Percentiles rank a stretch among this genome's conserved stretches.
These are phyloP conservation scores for Hanseniaspora jakobsenii DNA, from an alignment of 805 yeast genomes.

Conservation along the genomic window DNA sequence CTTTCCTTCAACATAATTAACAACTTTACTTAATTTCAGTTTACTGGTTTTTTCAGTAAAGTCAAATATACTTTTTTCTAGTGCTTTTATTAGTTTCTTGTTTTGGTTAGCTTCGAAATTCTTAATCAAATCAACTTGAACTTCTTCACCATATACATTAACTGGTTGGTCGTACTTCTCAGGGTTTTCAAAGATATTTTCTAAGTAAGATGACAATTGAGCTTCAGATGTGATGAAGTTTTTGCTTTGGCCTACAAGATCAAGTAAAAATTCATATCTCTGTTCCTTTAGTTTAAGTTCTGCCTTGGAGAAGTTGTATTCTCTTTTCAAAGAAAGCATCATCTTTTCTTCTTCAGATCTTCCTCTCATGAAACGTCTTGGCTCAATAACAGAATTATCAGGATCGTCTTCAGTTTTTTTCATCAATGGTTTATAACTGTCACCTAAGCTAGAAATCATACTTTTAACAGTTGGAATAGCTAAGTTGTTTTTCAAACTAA, in stretches of 20 bases:
- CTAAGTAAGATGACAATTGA: conserved; percentile 34
- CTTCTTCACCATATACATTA: conserved; percentile 4
- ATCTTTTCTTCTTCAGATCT: conserved; percentile 62
- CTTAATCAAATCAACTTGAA: background rate
- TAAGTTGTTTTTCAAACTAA: conserved; percentile 19
- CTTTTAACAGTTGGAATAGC: conserved; percentile 13
- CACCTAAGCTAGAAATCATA: background rate
- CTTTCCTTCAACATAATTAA: no score
- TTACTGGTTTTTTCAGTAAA: no score
- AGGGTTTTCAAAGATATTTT: conserved; percentile 20
- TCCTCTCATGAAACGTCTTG: conserved; percentile 48
- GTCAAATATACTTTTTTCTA: conserved; percentile 9
- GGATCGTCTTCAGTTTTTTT: no score
- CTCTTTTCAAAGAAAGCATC: conserved; percentile 45
- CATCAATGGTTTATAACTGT: background rate
- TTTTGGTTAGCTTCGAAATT: conserved; percentile 3
- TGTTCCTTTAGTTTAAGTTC: conserved; percentile 44
- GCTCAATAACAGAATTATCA: background rate
- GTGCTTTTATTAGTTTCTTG: background rate
- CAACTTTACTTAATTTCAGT: no score
- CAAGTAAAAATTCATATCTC: conserved; percentile 47
- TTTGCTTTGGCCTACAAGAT: conserved; percentile 58
- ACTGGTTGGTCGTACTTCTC: background rate
- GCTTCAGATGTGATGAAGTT: conserved; percentile 61
- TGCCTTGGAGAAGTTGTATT: conserved; percentile 48